Conservation (phyloP, 2,329 filamentous ascomycete genomes). For the Piedraia hortae region DNA sequence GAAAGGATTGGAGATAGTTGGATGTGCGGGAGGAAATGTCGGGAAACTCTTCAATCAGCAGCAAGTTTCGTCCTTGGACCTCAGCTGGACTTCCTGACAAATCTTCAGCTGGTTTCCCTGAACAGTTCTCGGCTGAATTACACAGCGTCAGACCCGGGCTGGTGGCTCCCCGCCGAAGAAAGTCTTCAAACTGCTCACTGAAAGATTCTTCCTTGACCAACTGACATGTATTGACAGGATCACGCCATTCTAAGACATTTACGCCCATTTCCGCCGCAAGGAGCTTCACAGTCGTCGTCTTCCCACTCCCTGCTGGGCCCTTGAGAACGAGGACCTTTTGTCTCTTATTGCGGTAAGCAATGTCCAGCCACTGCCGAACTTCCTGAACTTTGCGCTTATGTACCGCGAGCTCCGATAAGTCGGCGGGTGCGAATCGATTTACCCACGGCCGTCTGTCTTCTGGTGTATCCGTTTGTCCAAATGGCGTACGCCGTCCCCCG, state of each 20-base stretch:
- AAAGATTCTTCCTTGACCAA: constrained; percentile 42
- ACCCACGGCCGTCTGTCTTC: constrained; percentile 56
- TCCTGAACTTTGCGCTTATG: constrained; percentile 85
- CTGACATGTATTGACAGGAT: constrained; percentile 34
- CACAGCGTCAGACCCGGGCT: constrained; percentile 41
- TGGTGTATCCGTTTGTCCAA: constrained; percentile 6
- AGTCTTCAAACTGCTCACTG: constrained; percentile 71
- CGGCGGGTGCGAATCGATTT: constrained; percentile 50
- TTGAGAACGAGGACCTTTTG: constrained; percentile 34
- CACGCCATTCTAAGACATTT: constrained; percentile 72
- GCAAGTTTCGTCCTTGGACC: constrained; percentile 5
- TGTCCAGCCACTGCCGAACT: constrained; percentile 56
- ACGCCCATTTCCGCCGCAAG: constrained; percentile 52
- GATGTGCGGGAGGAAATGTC: constrained; percentile 21
- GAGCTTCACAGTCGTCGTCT: constrained; percentile 62
- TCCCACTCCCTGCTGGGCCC: constrained; percentile 72
- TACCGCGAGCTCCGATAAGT: constrained; percentile 63
- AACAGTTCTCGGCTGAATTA: constrained; percentile 2
- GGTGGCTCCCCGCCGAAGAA: constrained; percentile 52
- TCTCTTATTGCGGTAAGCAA: constrained; percentile 32
- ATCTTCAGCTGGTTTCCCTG: neutral
- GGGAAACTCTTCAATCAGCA: constrained; percentile 24
- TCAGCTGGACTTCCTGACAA: neutral
- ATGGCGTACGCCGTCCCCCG: constrained; percentile 11
- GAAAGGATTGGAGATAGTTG: constrained; percentile 25